Conservation (phyloP, 192 early-diverging fungal species). For the Piromyces sp. region DNA sequence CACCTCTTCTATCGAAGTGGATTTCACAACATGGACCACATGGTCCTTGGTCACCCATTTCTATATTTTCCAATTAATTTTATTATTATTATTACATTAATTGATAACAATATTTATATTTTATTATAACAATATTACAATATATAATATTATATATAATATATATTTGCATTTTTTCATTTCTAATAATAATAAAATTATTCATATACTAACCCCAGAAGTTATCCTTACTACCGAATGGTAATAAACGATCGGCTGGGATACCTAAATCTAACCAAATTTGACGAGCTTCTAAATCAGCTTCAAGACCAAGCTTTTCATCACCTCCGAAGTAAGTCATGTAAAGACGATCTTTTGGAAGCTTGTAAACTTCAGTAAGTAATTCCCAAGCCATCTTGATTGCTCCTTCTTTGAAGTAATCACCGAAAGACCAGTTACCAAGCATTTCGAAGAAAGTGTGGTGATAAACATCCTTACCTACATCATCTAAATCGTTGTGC, state of each 20-base stretch:
- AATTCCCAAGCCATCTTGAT: conserved; percentile 82
- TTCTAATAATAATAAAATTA: too few relatives aligned
- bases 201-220: conserved; percentile 65
- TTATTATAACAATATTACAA: too few relatives aligned
- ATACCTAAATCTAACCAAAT: conserved; percentile 83
- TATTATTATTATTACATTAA: too few relatives aligned
- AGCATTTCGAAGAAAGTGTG: conserved; percentile 99
- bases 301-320: conserved; percentile 49
- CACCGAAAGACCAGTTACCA: conserved; percentile 99
- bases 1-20: conserved; percentile 93
- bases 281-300: conserved; percentile 81
- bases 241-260: conserved; percentile 61
- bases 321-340: conserved; percentile 95
- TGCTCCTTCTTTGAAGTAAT: conserved; percentile 97
- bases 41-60: conserved; percentile 94
- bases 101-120: too few relatives aligned
- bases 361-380: conserved; percentile 63
- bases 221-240: conserved; percentile 84
- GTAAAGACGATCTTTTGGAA: conserved; percentile 79
- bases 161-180: too few relatives aligned
- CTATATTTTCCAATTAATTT: too few relatives aligned
- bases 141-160: too few relatives aligned
- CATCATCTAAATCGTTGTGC: conserved; percentile 98
- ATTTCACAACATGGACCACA: conserved; percentile 97
- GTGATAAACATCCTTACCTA: conserved; percentile 94